Percentiles rank a stretch among this genome's conserved stretches.
phyloP scores from a whole-genome alignment of 2,329 filamentous ascomycete genomes.

The Fusarium nanum region DNA sequence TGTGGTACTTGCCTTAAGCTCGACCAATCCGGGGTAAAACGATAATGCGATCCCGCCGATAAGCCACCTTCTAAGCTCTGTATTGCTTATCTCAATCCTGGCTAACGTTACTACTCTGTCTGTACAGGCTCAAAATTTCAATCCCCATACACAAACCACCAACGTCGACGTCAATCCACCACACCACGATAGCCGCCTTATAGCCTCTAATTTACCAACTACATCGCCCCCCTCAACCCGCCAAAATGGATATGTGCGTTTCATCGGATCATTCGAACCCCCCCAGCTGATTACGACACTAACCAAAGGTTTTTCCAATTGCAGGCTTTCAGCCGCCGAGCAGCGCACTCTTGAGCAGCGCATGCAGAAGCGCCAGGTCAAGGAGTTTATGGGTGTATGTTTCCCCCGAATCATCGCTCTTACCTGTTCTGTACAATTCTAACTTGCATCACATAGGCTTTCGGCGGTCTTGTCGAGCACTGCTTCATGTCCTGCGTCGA shows the following conservation, averaged over 20 bases:
- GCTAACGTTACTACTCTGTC: background rate
- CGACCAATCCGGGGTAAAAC: constrained; percentile 43
- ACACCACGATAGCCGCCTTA: constrained; percentile 27
- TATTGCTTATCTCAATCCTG: constrained; percentile 31
- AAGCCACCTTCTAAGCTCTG: constrained; percentile 32
- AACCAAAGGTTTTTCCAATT: constrained; percentile 30
- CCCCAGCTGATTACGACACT: background rate
- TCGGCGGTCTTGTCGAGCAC: constrained; percentile 70
- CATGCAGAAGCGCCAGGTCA: constrained; percentile 98
- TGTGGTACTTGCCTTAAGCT: constrained; percentile 2
- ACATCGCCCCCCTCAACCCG: constrained; percentile 19
- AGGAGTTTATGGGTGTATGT: constrained; percentile 97
- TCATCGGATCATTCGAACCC: no score
- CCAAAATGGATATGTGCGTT: constrained; percentile 49
- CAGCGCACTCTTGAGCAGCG: constrained; percentile 93
- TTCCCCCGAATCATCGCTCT: background rate
- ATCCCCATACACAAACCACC: constrained; percentile 26
- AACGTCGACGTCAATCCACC: constrained; percentile 28
- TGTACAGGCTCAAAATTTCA: constrained; percentile 46
- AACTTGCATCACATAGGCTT: constrained; percentile 46
- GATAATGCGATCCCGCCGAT: constrained; percentile 50
- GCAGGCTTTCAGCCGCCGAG: constrained; percentile 77
- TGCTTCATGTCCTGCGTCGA: constrained; percentile 98
- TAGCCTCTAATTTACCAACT: constrained; percentile 20
- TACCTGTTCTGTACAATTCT: background rate